Percentiles rank a stretch among this genome's conserved stretches.
phyloP scores from a whole-genome alignment of 163 green algal species.

The Prototheca cutis region DNA sequence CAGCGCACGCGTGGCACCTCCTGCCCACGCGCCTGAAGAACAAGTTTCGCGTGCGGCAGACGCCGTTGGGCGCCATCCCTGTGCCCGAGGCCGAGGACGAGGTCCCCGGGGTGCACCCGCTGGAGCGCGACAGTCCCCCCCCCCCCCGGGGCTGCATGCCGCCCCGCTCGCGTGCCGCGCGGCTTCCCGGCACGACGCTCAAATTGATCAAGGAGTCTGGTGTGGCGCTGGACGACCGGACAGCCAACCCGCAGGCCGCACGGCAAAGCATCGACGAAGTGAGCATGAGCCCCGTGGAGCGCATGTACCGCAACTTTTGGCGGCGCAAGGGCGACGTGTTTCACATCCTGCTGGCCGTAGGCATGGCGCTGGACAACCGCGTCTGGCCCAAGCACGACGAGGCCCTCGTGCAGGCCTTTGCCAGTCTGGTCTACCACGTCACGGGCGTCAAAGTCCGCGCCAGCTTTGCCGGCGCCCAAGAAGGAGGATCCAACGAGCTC shows the following conservation, averaged over 20 bases:
- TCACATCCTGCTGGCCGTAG: constrained; percentile 25
- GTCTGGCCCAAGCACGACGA: constrained; percentile 25
- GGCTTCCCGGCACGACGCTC: not conserved
- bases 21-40: constrained; percentile 9
- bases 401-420: constrained; percentile 12
- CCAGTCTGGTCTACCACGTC: constrained; percentile 13
- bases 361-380: constrained; percentile 19
- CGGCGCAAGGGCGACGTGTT: constrained; percentile 32
- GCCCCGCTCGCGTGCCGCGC: not conserved
- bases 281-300: constrained; percentile 5
- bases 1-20: constrained; percentile 12
- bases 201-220: not conserved
- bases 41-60: constrained; percentile 13
- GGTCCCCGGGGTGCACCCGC: too few relatives aligned
- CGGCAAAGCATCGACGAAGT: not conserved
- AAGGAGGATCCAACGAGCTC: not conserved
- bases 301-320: constrained; percentile 17
- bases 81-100: not conserved
- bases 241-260: not conserved
- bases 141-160: too few relatives aligned
- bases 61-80: constrained; percentile 4
- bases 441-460: constrained; percentile 20
- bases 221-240: not conserved
- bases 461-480: constrained; percentile 8
- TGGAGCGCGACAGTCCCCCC: too few relatives aligned